Conservation (phyloP, 225 moss, liverwort and hornwort species). For the Sphagnum contortum region DNA sequence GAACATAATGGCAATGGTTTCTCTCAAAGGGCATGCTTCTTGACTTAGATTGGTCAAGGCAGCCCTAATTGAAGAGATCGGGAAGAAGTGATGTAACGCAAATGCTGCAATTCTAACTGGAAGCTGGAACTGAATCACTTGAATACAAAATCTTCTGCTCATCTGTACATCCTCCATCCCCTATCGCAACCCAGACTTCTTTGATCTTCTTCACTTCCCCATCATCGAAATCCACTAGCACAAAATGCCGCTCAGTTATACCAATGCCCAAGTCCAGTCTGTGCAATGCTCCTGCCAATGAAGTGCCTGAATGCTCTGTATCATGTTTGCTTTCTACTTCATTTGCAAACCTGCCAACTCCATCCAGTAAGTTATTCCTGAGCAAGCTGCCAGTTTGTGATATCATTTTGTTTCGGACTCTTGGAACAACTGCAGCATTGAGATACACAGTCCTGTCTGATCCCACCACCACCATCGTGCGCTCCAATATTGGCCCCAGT, state of each 20-base stretch:
- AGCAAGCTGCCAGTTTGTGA: conserved; percentile 8
- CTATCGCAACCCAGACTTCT: conserved; percentile 77
- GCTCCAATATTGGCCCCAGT: conserved; percentile 7
- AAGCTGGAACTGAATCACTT: not conserved
- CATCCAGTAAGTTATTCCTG: no score
- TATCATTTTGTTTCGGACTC: conserved; percentile 35
- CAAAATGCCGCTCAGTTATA: conserved; percentile 64
- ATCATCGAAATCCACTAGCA: conserved; percentile 50
- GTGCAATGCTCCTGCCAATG: not conserved
- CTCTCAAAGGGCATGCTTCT: no score
- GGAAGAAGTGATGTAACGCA: no score
- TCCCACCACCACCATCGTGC: conserved; percentile 70
- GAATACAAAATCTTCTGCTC: conserved; percentile 47
- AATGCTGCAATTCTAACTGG: no score
- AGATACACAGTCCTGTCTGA: conserved; percentile 66
- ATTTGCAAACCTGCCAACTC: no score
- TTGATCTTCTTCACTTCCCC: conserved; percentile 27
- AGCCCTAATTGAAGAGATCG: no score
- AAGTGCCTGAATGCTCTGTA: not conserved
- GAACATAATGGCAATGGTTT: no score
- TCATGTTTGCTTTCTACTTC: no score
- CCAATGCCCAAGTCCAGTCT: not conserved
- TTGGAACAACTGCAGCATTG: conserved; percentile 88
- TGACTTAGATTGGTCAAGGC: no score
- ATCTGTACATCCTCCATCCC: conserved; percentile 26